Conservation (phyloP, 2,329 filamentous ascomycete species). For the Fusarium bactridioides region DNA sequence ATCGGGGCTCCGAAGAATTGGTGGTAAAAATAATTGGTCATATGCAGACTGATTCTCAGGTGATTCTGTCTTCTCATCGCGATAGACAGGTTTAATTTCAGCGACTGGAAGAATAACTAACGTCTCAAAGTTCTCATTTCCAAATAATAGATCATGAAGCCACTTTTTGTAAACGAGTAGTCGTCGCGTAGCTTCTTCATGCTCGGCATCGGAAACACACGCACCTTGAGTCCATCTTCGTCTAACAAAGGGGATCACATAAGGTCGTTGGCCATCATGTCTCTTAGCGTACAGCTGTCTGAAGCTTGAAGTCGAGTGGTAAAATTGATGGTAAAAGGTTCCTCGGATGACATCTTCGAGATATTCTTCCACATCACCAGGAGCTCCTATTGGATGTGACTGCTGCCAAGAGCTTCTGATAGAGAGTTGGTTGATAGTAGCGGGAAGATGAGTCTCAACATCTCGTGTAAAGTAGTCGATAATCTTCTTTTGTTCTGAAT, state of each 20-base stretch:
- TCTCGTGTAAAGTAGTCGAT: background rate
- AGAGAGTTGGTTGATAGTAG: background rate
- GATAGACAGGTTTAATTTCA: background rate
- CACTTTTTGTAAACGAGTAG: background rate
- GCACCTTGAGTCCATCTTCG: background rate
- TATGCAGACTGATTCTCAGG: background rate
- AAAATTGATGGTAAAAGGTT: background rate
- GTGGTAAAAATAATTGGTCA: background rate
- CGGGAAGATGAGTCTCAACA: background rate
- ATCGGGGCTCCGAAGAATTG: background rate
- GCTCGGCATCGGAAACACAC: background rate
- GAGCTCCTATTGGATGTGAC: background rate
- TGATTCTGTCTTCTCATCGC: background rate
- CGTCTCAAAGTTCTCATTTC: background rate
- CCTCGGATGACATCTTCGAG: background rate
- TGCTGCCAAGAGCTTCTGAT: background rate
- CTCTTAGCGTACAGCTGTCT: background rate
- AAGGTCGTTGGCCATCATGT: background rate
- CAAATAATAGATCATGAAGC: background rate
- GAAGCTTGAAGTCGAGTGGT: background rate
- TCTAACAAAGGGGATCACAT: background rate
- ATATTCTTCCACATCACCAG: background rate
- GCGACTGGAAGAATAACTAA: background rate
- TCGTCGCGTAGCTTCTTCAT: background rate
- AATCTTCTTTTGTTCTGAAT: background rate